phyloP scores from a whole-genome alignment of 305 asterid genomes.

The Ajuga reptans region DNA sequence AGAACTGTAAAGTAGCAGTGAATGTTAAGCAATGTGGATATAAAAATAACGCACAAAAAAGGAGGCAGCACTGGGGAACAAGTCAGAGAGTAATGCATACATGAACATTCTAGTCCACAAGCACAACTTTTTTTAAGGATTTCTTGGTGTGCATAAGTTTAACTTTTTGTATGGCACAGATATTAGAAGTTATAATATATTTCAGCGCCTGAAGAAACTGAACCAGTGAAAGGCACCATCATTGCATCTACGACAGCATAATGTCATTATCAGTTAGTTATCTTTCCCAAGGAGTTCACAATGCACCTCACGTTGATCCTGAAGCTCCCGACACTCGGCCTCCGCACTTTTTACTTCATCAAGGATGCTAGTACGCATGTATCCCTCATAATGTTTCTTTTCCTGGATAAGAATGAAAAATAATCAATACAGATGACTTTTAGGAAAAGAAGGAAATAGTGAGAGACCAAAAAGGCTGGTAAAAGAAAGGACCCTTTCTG shows the following conservation, averaged over 20 bases:
- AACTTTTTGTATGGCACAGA: background rate
- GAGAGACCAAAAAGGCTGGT: constrained; percentile 17
- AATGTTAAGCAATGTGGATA: background rate
- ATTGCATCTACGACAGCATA: background rate
- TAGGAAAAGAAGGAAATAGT: constrained; percentile 8
- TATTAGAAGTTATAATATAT: background rate
- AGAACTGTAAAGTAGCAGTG: constrained; percentile 5
- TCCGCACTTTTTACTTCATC: constrained; percentile 43
- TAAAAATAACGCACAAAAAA: constrained; percentile 1
- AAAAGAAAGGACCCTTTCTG: constrained; percentile 42
- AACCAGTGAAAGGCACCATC: background rate
- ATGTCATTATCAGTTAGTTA: constrained; percentile 13
- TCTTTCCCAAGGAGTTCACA: constrained; percentile 20
- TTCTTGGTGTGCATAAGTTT: background rate
- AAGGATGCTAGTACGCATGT: constrained; percentile 49
- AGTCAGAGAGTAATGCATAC: background rate
- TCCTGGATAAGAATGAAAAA: constrained; percentile 37
- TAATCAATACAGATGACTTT: background rate
- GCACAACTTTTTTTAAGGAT: background rate
- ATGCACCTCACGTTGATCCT: constrained; percentile 56
- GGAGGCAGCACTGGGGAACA: background rate
- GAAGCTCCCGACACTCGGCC: constrained; percentile 48
- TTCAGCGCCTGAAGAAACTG: constrained; percentile 16
- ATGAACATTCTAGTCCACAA: constrained; percentile 10
- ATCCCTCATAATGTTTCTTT: constrained; percentile 50